Evolutionary conservation across 2,329 filamentous ascomycete species (phyloP).

Genomic region (Aspergillus ochraceus): DNA sequence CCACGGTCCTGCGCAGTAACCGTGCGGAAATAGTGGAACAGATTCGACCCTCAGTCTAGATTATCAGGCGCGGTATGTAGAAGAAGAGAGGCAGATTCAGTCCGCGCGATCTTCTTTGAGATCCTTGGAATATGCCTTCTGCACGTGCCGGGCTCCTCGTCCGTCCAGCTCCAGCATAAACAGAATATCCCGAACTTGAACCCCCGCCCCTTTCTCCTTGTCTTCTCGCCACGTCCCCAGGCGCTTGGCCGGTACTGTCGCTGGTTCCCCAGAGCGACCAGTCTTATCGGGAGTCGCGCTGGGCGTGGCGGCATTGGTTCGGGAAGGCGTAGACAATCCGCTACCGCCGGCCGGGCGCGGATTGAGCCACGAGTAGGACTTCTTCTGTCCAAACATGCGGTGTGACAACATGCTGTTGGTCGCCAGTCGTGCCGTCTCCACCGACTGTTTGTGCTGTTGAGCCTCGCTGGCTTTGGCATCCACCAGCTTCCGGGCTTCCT

Average conservation of each 20-base stretch:
- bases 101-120: conserved; percentile 40
- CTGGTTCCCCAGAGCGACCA: conserved; percentile 30
- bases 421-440: conserved; percentile 77
- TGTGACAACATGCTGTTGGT: conserved; percentile 62
- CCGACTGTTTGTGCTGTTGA: conserved; percentile 77
- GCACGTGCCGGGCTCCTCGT: conserved; percentile 44
- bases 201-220: conserved; percentile 70
- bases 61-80: neutral
- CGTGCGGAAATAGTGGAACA: conserved; percentile 13
- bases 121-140: conserved; percentile 45
- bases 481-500: conserved; percentile 77
- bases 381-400: conserved; percentile 48
- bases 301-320: conserved; percentile 30
- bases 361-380: conserved; percentile 51
- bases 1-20: conserved; percentile 27
- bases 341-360: conserved; percentile 34
- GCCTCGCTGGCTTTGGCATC: conserved; percentile 73
- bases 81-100: conserved; percentile 17
- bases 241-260: conserved; percentile 53
- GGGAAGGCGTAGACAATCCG: conserved; percentile 40
- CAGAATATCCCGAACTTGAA: conserved; percentile 83
- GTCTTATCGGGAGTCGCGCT: conserved; percentile 31
- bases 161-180: conserved; percentile 78
- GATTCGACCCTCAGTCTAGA: neutral
- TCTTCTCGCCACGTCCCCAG: conserved; percentile 79